A percentile compares a stretch with the other conserved stretches of the same genome.
Conservation (phyloP, 2,329 filamentous ascomycete genomes). For the Cladobotryum protrusum region DNA sequence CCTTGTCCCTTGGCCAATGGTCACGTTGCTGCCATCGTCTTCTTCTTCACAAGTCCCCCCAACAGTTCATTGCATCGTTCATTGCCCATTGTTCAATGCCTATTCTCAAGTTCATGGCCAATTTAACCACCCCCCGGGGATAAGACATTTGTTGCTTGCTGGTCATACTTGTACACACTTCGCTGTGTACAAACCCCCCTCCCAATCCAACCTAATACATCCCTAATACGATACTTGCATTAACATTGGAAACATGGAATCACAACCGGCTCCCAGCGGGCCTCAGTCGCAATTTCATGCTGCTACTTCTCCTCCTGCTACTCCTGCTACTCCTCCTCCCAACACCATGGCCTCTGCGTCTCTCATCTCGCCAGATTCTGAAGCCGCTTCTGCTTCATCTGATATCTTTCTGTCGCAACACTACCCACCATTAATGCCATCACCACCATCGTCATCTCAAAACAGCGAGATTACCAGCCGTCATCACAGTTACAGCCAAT, state of each 20-base stretch:
- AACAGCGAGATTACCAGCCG: neutral
- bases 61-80: too few species aligned
- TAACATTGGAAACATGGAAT: slow-evolving; percentile 18
- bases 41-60: too few species aligned
- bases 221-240: neutral
- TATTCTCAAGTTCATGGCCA: slow-evolving; percentile 10
- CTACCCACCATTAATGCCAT: slow-evolving; percentile 1
- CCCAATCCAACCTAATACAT: slow-evolving; percentile 9
- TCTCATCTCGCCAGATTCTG: slow-evolving; percentile 22
- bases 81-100: too few species aligned
- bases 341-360: slow-evolving; percentile 16
- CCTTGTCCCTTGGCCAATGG: neutral
- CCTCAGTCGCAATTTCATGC: neutral
- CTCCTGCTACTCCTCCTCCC: neutral
- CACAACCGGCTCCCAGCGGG: slow-evolving; percentile 13
- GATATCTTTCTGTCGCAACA: slow-evolving; percentile 15
- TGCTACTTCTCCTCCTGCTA: too few species aligned
- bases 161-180: neutral
- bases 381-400: slow-evolving; percentile 35
- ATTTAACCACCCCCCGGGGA: slow-evolving; percentile 13
- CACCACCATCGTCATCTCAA: neutral
- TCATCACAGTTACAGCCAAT: neutral
- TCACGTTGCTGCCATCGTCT: too few species aligned
- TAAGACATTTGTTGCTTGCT: slow-evolving; percentile 14
- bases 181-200: slow-evolving; percentile 8